Evolutionary conservation across 2,329 filamentous ascomycete species (phyloP).

Genomic region (Hymenoscyphus fraxineus): DNA sequence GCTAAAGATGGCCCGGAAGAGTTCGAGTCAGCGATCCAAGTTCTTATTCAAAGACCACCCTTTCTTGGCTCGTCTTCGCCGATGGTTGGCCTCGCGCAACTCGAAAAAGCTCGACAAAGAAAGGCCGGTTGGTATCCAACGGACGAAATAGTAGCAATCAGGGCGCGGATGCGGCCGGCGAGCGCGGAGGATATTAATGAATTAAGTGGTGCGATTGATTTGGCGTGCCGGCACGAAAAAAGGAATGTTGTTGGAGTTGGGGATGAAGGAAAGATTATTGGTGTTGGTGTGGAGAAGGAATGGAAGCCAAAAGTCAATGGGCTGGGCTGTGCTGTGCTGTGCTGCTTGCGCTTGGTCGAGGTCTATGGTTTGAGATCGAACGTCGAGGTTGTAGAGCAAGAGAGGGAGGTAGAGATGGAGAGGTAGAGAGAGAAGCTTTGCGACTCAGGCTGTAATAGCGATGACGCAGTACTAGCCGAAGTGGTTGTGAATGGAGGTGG

Average conservation of each 20-base stretch:
- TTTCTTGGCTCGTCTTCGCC: conserved; percentile 12
- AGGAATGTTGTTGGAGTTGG: background rate
- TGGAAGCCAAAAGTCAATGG: background rate
- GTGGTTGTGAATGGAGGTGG: too few species aligned
- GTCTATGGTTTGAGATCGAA: background rate
- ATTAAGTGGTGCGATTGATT: background rate
- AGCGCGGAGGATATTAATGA: background rate
- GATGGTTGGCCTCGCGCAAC: background rate
- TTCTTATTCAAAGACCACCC: conserved; percentile 14
- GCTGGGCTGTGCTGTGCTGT: background rate
- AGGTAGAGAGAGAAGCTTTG: background rate
- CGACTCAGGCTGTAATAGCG: background rate
- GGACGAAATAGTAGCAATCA: background rate
- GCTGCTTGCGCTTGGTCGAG: background rate
- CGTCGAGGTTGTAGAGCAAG: too few species aligned
- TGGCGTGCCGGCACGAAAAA: background rate
- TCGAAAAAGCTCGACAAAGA: background rate
- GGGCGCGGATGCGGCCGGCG: background rate
- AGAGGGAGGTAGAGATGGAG: background rate
- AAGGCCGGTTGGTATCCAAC: background rate
- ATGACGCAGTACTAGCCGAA: background rate
- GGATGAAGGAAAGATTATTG: background rate
- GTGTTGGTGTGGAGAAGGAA: background rate
- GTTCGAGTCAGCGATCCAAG: conserved; percentile 20
- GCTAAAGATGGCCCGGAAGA: conserved; percentile 23